phyloP scores from a whole-genome alignment of 495 filamentous ascomycete genomes.

The Amphirosellinia nigrospora region DNA sequence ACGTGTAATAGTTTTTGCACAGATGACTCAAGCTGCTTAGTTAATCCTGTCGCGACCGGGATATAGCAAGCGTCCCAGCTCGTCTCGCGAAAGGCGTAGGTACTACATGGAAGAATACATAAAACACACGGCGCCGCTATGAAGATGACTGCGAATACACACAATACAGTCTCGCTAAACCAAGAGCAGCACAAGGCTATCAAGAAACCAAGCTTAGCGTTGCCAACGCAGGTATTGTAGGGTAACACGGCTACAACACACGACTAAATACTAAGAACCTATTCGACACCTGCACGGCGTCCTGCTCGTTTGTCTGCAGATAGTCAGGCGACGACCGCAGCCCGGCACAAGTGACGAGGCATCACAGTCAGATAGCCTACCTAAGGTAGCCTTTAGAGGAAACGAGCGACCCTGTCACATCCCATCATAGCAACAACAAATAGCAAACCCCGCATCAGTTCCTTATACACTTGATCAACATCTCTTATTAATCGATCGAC shows the following conservation, averaged over 20 bases:
- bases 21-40: slow-evolving; percentile 16
- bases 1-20: background rate
- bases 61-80: slow-evolving; percentile 5
- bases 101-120: slow-evolving; percentile 10
- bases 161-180: background rate
- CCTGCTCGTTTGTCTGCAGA: slow-evolving; percentile 1
- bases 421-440: slow-evolving; percentile 6
- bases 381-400: no score
- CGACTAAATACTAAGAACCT: background rate
- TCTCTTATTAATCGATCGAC: background rate
- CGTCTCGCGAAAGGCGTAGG: slow-evolving; percentile 19
- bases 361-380: no score
- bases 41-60: slow-evolving; percentile 6
- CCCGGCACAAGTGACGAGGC: slow-evolving; percentile 1
- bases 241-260: background rate
- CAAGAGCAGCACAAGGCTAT: background rate
- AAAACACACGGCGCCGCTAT: slow-evolving; percentile 7
- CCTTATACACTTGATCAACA: background rate
- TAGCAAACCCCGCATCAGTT: slow-evolving; percentile 13
- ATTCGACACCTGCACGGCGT: background rate
- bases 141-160: background rate
- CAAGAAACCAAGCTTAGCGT: background rate
- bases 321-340: slow-evolving; percentile 9
- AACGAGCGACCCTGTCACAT: slow-evolving; percentile 5
- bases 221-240: background rate